These are phyloP conservation scores for Stylosanthes scabra DNA, from an alignment of 331 rosid genomes.

Conservation along the genomic window DNA sequence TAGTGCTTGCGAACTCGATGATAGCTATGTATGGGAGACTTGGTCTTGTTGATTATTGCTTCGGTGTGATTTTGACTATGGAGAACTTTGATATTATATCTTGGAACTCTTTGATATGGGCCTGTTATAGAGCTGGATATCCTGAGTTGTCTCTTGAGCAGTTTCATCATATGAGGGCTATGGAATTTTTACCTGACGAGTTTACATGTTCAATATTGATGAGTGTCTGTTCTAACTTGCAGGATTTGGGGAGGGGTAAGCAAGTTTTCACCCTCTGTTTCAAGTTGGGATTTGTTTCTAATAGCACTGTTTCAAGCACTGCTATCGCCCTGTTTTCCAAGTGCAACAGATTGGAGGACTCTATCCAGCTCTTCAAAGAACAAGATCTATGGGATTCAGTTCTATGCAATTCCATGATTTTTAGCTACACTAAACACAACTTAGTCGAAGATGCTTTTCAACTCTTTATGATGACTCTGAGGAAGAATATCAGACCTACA, in stretches of 20 bases:
- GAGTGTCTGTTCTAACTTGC: slow-evolving; percentile 65
- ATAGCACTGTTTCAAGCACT: slow-evolving; percentile 77
- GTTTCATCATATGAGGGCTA: slow-evolving; percentile 59
- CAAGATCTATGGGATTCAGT: slow-evolving; percentile 62
- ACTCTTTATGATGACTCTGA: slow-evolving; percentile 64
- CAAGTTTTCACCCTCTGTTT: slow-evolving; percentile 68
- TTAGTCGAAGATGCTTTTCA: slow-evolving; percentile 56
- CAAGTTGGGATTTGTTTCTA: slow-evolving; percentile 77
- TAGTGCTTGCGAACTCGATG: slow-evolving; percentile 77
- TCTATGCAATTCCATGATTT: slow-evolving; percentile 80
- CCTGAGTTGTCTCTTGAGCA: slow-evolving; percentile 64
- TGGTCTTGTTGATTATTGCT: slow-evolving; percentile 64
- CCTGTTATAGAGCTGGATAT: slow-evolving; percentile 64
- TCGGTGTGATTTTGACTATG: slow-evolving; percentile 64
- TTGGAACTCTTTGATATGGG: slow-evolving; percentile 83
- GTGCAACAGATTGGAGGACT: slow-evolving; percentile 84
- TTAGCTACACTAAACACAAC: slow-evolving; percentile 67
- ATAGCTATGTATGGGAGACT: slow-evolving; percentile 77
- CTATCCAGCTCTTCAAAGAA: slow-evolving; percentile 63
- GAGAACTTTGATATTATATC: slow-evolving; percentile 66
- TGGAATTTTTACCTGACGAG: slow-evolving; percentile 60
- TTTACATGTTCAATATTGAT: slow-evolving; percentile 71
- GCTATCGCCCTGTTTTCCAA: slow-evolving; percentile 86
- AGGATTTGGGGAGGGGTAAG: slow-evolving; percentile 79
- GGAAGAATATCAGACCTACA: slow-evolving; percentile 73